These are phyloP conservation scores for Chlamydomonas incerta DNA, from an alignment of 139 green algal genomes.

Conservation along the genomic window DNA sequence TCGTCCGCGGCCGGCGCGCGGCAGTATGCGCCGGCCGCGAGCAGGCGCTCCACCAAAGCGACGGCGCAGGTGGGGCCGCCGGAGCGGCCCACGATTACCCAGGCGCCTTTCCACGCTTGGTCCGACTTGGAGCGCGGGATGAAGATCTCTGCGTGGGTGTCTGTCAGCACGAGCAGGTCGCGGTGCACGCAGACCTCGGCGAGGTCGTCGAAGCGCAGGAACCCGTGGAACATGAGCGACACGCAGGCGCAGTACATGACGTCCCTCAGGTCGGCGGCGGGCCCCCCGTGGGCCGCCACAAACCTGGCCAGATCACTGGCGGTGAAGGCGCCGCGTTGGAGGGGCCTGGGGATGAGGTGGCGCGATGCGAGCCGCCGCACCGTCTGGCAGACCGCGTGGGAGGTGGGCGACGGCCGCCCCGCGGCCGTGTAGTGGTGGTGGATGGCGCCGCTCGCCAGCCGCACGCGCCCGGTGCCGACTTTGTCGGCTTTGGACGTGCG, in stretches of 20 bases:
- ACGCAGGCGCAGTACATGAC: background rate
- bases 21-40: background rate
- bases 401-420: background rate
- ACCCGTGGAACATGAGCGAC: background rate
- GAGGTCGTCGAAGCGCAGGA: conserved; percentile 18
- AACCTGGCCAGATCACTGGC: background rate
- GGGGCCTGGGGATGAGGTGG: background rate
- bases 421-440: background rate
- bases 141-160: background rate
- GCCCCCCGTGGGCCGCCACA: no score
- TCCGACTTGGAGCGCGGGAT: conserved; percentile 6
- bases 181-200: conserved; percentile 12
- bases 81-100: background rate
- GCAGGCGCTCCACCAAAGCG: background rate
- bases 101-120: background rate
- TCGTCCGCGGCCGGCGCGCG: background rate
- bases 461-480: background rate
- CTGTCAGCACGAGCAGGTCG: conserved; percentile 2
- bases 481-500: background rate
- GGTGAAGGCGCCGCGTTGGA: background rate
- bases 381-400: background rate
- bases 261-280: background rate
- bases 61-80: background rate
- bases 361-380: background rate
- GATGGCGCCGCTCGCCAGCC: background rate